Conservation (phyloP, 192 early-diverging fungal species). For the Linnemannia hyalina region DNA sequence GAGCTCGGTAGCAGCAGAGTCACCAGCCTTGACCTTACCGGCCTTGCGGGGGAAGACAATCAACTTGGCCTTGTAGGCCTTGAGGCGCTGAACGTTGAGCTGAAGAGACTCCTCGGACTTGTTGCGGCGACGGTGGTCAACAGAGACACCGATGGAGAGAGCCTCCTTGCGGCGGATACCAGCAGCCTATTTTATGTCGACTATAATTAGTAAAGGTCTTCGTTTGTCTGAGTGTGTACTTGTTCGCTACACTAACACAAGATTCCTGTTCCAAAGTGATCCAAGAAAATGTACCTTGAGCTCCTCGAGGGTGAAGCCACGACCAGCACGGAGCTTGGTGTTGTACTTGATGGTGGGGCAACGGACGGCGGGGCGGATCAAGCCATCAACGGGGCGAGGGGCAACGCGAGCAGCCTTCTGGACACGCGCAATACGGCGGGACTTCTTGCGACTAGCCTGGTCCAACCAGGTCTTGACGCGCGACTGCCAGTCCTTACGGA, state of each 20-base stretch:
- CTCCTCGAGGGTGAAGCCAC: slow-evolving; percentile 99
- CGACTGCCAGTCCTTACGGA: slow-evolving; percentile 98
- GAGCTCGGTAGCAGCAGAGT: slow-evolving; percentile 70
- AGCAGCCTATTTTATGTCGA: slow-evolving; percentile 72
- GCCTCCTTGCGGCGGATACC: slow-evolving; percentile 95
- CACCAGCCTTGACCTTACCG: slow-evolving; percentile 88
- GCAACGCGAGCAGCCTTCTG: slow-evolving; percentile 97
- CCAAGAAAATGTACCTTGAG: slow-evolving; percentile 78
- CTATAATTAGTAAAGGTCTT: background rate
- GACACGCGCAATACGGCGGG: slow-evolving; percentile 86
- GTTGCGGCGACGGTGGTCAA: slow-evolving; percentile 98
- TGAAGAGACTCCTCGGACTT: slow-evolving; percentile 94
- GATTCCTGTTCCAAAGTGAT: too few relatives aligned
- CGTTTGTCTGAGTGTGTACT: slow-evolving; percentile 13
- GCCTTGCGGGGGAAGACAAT: slow-evolving; percentile 97
- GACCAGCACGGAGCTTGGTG: slow-evolving; percentile 94
- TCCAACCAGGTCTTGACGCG: slow-evolving; percentile 99
- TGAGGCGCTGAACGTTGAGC: slow-evolving; percentile 93
- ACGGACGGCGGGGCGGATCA: slow-evolving; percentile 95
- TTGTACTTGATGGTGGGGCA: slow-evolving; percentile 99
- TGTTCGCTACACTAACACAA: slow-evolving; percentile 67
- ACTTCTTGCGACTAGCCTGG: slow-evolving; percentile 96
- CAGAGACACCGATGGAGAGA: slow-evolving; percentile 93
- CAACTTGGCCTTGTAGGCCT: slow-evolving; percentile 94
- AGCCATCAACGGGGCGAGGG: slow-evolving; percentile 95